Evolutionary conservation across 768 basidiomycete genomes (phyloP).

Genomic region (Pleurotus salmoneostramineus): DNA sequence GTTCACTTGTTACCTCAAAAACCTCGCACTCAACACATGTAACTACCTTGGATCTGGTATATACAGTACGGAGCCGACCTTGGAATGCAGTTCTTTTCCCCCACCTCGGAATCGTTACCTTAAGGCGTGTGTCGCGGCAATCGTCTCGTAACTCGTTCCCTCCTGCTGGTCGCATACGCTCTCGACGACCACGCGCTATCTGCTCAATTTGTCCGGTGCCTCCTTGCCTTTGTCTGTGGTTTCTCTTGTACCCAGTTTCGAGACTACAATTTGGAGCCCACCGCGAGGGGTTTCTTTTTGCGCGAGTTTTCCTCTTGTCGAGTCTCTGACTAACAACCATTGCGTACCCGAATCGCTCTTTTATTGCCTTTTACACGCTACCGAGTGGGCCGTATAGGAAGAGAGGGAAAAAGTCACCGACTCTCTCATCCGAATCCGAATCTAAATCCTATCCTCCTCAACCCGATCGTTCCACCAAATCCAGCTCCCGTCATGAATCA

Average conservation of each 20-base stretch:
- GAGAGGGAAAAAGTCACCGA: neutral
- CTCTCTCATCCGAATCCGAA: neutral
- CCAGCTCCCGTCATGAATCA: neutral
- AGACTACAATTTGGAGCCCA: neutral
- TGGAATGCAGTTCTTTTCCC: too few species aligned
- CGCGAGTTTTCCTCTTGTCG: neutral
- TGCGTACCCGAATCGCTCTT: neutral
- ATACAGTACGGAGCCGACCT: too few species aligned
- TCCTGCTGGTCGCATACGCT: too few species aligned
- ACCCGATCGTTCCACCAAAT: neutral
- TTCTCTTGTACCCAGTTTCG: neutral
- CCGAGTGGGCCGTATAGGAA: neutral
- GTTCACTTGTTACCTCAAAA: too few species aligned
- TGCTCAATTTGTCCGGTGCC: neutral
- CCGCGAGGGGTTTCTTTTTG: neutral
- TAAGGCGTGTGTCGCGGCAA: too few species aligned
- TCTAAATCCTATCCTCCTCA: neutral
- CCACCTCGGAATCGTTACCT: too few species aligned
- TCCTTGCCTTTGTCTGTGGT: too few species aligned
- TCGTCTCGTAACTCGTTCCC: too few species aligned
- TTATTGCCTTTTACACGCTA: neutral
- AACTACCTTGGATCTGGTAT: too few species aligned
- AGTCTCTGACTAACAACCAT: neutral
- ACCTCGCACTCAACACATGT: too few species aligned
- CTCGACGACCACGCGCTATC: neutral